Base-by-base conservation (phyloP, 805 yeast species). In the Metschnikowia sp. region DNA sequence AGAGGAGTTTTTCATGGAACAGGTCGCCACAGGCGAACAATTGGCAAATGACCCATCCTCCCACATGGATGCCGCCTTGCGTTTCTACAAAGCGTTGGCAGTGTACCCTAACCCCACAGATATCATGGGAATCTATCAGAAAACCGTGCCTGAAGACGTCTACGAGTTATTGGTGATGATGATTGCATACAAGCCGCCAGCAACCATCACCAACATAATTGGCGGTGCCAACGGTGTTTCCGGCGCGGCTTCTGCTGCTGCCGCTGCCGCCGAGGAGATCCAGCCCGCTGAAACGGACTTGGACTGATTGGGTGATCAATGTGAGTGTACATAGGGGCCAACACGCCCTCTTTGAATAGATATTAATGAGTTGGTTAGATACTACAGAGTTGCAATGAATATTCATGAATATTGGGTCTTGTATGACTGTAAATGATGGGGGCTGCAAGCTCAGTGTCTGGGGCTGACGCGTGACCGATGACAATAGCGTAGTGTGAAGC, bases 61-160 rank as follows among this genome's bases (percentile, higher is more conserved):
- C 56, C 88, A 86, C 66, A 69, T 86, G 54, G 88, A 85, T 50
- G 84, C 97, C 39, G 98, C 99, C 34, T 75, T 91, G 57, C 79
- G 84, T 56, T 94, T 90, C 78, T 94, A 94, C 80, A 87, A 88
- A 69, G 98, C 97, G 11, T 77, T 94, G 63, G 81, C 88, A 36
- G 91, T 90, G 42, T 92, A 91, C 69, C 98, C 99, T 52, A 85
- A 86, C 68, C 99, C 99, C 50, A 84, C 95, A 47, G 97, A 89
- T 61, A 81, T 94, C 59, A 77, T 94, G 64, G 86, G 85, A 43
- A 83, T 92, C 60, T 92, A 88, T 72, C 97, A 92, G 75, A 86
- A 86, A 75, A 79, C 91, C 44, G 82, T 92, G 55, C 91, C 94
- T 44, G 85, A 83, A 63, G 83, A 80, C 39, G 83, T 91, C 48